phyloP scores from a whole-genome alignment of 2,329 filamentous ascomycete species.

The Laburnicola sp. region DNA sequence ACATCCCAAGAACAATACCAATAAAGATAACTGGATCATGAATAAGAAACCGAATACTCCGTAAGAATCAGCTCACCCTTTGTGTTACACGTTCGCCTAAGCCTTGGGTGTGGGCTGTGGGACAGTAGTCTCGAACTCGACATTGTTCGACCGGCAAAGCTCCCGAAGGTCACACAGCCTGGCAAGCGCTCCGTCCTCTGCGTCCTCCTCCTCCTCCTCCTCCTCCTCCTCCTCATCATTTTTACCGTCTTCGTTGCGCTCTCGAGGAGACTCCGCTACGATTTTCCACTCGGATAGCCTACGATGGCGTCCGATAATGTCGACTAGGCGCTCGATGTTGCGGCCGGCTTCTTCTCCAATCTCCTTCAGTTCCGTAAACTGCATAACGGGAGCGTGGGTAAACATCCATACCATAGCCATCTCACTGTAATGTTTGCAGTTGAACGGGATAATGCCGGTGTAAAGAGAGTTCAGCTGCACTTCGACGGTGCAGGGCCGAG shows the following conservation, averaged over 20 bases:
- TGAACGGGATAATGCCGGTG: constrained; percentile 18
- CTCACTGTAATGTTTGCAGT: neutral
- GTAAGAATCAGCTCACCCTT: too few species aligned
- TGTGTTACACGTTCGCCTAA: too few species aligned
- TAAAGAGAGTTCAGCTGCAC: constrained; percentile 15
- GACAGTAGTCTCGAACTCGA: neutral
- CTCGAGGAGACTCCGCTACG: neutral
- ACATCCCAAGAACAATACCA: too few species aligned
- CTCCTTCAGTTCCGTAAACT: neutral
- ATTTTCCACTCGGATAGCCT: constrained; percentile 5
- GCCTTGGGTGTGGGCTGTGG: too few species aligned
- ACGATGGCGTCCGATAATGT: constrained; percentile 2
- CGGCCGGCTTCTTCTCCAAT: neutral
- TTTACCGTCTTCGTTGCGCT: neutral
- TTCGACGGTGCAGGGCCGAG: constrained; percentile 2
- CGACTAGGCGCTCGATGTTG: constrained; percentile 6
- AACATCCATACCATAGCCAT: constrained; percentile 1
- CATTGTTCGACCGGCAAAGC: neutral
- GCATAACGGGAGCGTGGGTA: neutral
- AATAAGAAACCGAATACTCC: too few species aligned
- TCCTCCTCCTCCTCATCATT: neutral
- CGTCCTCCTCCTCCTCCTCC: neutral
- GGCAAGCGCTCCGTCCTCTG: neutral
- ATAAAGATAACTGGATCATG: too few species aligned
- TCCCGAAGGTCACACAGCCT: neutral